phyloP scores from a whole-genome alignment of 441 rosid genomes.

The Erysimum cheiri region DNA sequence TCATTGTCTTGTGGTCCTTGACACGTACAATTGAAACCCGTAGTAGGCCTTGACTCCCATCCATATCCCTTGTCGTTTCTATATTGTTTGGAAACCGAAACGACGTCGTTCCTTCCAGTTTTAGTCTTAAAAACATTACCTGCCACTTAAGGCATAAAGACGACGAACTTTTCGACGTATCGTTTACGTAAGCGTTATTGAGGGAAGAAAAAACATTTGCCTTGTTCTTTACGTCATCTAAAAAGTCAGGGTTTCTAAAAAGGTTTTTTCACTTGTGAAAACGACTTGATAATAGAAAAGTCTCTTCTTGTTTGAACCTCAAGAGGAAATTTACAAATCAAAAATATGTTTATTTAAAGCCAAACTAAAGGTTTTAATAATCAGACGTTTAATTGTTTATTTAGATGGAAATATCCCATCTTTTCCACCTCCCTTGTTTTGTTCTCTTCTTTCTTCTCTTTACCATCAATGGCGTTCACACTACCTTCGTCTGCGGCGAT shows the following conservation, averaged over 20 bases:
- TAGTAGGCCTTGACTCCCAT: not conserved
- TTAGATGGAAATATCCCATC: constrained; percentile 20
- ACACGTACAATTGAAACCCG: not conserved
- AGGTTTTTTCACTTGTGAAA: constrained; percentile 23
- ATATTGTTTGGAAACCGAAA: not conserved
- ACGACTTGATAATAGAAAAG: constrained; percentile 16
- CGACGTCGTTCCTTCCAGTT: not conserved
- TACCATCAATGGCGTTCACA: constrained; percentile 39
- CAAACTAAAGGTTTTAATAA: constrained; percentile 16
- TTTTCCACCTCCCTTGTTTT: constrained; percentile 9
- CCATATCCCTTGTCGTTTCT: not conserved
- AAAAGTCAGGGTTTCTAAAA: constrained; percentile 32
- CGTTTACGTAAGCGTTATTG: not conserved
- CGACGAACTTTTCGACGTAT: constrained; percentile 2
- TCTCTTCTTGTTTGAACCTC: constrained; percentile 12
- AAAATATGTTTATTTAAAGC: constrained; percentile 27
- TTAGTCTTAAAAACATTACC: not conserved
- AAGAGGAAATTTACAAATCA: constrained; percentile 6
- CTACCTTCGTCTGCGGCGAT: constrained; percentile 31
- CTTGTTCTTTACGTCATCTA: constrained; percentile 9
- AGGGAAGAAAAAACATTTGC: constrained; percentile 15
- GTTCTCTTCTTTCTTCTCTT: constrained; percentile 29
- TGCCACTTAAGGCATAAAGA: not conserved
- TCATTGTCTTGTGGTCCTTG: not conserved
- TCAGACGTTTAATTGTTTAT: not conserved